A percentile compares a stretch with the other conserved stretches of the same genome.
These are phyloP conservation scores for Capsicum pubescens DNA, from an alignment of 257 asterid species.

Conservation along the genomic window DNA sequence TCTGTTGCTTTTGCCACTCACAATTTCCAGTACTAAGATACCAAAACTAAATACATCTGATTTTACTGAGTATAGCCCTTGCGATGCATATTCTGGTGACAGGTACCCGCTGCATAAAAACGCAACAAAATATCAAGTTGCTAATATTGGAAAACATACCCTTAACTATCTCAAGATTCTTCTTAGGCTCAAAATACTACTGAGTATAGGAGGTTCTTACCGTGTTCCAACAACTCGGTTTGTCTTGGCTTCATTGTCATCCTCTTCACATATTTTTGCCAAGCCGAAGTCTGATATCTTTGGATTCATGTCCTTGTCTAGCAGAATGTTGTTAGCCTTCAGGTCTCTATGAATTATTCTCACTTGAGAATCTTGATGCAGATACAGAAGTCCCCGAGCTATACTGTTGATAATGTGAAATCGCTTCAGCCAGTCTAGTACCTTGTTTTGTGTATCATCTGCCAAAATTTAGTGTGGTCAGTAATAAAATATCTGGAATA, in stretches of 20 bases:
- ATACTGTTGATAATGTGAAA: constrained; percentile 49
- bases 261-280: constrained; percentile 49
- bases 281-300: constrained; percentile 65
- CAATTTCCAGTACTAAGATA: constrained; percentile 39
- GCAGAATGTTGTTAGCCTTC: constrained; percentile 58
- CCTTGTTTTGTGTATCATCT: constrained; percentile 37
- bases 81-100: constrained; percentile 41
- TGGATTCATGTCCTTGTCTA: constrained; percentile 51
- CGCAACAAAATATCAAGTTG: background rate
- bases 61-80: constrained; percentile 40
- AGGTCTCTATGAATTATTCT: constrained; percentile 53
- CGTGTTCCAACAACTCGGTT: constrained; percentile 53
- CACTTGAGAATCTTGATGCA: constrained; percentile 61
- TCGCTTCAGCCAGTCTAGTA: constrained; percentile 54
- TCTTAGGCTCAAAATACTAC: background rate
- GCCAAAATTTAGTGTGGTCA: background rate
- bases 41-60: constrained; percentile 49
- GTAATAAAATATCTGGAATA: background rate
- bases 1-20: constrained; percentile 43
- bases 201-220: constrained; percentile 39
- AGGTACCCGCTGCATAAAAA: constrained; percentile 39
- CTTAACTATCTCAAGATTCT: background rate
- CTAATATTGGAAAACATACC: background rate
- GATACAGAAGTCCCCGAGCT: constrained; percentile 56
- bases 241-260: constrained; percentile 51